A percentile compares a stretch with the other conserved stretches of the same genome.
These are phyloP conservation scores for Sporisorium sorghi DNA, from an alignment of 1,284 basidiomycete genomes.

Conservation along the genomic window DNA sequence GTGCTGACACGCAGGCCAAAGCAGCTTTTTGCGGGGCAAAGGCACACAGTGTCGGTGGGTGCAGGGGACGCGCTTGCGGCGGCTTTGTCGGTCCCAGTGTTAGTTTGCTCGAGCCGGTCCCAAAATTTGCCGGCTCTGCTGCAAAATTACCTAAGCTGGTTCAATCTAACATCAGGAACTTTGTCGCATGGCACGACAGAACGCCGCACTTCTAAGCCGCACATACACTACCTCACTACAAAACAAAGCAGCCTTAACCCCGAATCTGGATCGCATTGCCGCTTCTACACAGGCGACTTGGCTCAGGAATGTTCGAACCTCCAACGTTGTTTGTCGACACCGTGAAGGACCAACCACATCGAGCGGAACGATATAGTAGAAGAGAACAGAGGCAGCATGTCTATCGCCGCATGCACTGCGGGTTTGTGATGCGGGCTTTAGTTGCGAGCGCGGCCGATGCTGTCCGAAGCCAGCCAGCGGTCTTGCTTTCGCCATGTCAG, in stretches of 20 bases:
- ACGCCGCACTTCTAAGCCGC: conserved; percentile 27
- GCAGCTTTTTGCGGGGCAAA: no score
- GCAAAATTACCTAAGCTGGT: background rate
- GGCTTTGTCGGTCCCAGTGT: no score
- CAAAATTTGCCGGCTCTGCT: background rate
- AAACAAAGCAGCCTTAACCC: no score
- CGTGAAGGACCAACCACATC: background rate
- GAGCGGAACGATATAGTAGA: no score
- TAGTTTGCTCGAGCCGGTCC: no score
- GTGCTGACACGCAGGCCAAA: no score
- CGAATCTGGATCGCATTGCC: no score
- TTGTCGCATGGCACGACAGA: conserved; percentile 35
- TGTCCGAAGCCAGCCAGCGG: conserved; percentile 25
- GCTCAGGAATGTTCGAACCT: background rate
- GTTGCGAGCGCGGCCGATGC: conserved; percentile 23
- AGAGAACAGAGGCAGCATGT: background rate
- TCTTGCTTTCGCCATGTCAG: background rate
- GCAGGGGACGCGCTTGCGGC: no score
- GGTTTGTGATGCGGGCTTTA: conserved; percentile 19
- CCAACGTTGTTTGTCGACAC: background rate
- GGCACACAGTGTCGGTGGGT: no score
- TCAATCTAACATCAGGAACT: conserved; percentile 16
- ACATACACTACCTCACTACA: no score
- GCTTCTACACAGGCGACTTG: no score
- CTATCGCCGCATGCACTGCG: conserved; percentile 6